phyloP scores from a whole-genome alignment of 192 early-diverging fungal genomes.

The Geosiphon pyriformis region DNA sequence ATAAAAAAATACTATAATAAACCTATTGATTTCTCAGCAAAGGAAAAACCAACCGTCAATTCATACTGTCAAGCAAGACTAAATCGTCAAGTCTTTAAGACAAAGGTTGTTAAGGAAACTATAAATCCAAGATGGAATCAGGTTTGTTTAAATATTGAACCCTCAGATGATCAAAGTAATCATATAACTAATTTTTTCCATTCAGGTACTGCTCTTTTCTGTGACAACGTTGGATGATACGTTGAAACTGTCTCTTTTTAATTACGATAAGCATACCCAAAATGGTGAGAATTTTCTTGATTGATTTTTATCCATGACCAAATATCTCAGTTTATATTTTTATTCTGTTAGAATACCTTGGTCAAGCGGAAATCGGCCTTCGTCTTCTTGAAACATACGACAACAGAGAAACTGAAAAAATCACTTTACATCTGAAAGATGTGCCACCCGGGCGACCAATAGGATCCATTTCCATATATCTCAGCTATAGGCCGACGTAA shows the following conservation, averaged over 20 bases:
- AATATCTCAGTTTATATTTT: no score
- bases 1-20: no score
- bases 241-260: slow-evolving; percentile 14
- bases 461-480: slow-evolving; percentile 6
- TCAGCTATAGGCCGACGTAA: slow-evolving; percentile 18
- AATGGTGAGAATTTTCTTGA: slow-evolving; percentile 15
- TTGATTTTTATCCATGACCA: no score
- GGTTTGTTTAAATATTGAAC: not conserved
- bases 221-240: slow-evolving; percentile 22
- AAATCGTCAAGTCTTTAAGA: slow-evolving; percentile 23
- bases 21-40: not conserved
- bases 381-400: slow-evolving; percentile 4
- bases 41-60: not conserved
- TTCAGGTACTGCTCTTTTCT: slow-evolving; percentile 15
- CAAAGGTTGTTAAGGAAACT: slow-evolving; percentile 12
- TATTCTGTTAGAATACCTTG: slow-evolving; percentile 16
- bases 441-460: not conserved
- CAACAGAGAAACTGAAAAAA: slow-evolving; percentile 10
- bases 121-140: slow-evolving; percentile 19
- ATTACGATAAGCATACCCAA: slow-evolving; percentile 17
- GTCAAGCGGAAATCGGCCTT: slow-evolving; percentile 15
- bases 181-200: not conserved
- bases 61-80: slow-evolving; percentile 18
- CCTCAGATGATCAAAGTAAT: not conserved
- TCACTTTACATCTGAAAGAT: slow-evolving; percentile 12